Base-by-base conservation (phyloP, 768 basidiomycete genomes). In the Suillus subluteus region DNA sequence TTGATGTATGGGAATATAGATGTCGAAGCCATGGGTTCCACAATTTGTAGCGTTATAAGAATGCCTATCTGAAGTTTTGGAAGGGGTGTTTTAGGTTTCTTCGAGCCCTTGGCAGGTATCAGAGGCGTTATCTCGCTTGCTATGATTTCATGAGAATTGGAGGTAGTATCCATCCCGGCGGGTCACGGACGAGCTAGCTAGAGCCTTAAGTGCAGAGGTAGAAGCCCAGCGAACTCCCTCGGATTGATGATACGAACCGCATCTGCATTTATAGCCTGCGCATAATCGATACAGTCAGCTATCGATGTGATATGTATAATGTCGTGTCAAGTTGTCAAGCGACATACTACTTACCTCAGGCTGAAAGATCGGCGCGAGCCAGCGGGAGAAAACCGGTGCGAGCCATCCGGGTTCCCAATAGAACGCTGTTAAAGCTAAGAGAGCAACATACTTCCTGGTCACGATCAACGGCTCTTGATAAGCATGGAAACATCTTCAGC, bases 1-100 rank as follows among this genome's bases (percentile, higher is more conserved):
- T 84, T 83, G 18, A 86, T 80, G 74, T 84, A 86, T 0, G 85
- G 85, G 43, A 80, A 81, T 58, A 86, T 86, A 32, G 78, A 82
- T 38, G 79, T 75, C 0, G 80, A 78, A 6, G 82, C 79, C 48
- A 84, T 79, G 18, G 85, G 84, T 71, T 86, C 85, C 16, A 80
- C 78, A 40, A 85, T 69, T 71, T 78, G 79, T 9, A 83, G 72
- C 48, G 83, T 70, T 50, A 86, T 68, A 55, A 86, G 71, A 23
- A 84, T 72, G 8, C 69, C 67, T 23, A 86, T 76, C 78, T 86
- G 84, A 41, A 79, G 65, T 62, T 70, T 79, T 3, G 85, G 84
- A 4, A 86, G 74, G 8, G 82, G 84, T 0, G 81, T 85, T 13
- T 61, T 63, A 55, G 72, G 75, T 38, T 71, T 73, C 66, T 65